phyloP scores from a whole-genome alignment of 2,329 filamentous ascomycete genomes.

The Fusarium beomiforme region DNA sequence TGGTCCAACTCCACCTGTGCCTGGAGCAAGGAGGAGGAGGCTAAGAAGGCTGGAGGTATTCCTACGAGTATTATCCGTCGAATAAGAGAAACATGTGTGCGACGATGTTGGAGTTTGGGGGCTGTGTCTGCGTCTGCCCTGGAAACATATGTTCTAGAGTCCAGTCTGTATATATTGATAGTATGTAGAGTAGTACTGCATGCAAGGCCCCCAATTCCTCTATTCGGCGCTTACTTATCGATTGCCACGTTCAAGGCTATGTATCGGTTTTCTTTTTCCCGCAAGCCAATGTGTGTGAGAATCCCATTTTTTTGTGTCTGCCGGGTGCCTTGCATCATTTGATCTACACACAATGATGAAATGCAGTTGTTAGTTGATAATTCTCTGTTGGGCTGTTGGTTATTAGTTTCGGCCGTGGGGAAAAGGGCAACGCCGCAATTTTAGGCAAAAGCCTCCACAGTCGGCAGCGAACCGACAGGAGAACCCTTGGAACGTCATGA shows the following conservation, averaged over 20 bases:
- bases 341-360: slow-evolving; percentile 18
- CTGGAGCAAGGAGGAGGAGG: slow-evolving; percentile 4
- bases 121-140: slow-evolving; percentile 22
- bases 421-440: slow-evolving; percentile 16
- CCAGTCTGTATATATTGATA: slow-evolving; percentile 18
- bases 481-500: slow-evolving; percentile 18
- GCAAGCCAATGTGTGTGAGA: neutral
- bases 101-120: slow-evolving; percentile 1
- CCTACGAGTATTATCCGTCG: neutral
- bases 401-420: slow-evolving; percentile 15
- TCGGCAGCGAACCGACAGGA: slow-evolving; percentile 5
- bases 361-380: neutral
- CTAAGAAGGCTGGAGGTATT: slow-evolving; percentile 14
- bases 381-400: slow-evolving; percentile 13
- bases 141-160: slow-evolving; percentile 1
- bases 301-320: neutral
- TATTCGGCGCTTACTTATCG: slow-evolving; percentile 23
- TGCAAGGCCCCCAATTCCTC: slow-evolving; percentile 17
- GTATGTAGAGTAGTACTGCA: slow-evolving; percentile 24
- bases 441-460: slow-evolving; percentile 42
- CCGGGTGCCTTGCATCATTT: slow-evolving; percentile 28
- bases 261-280: neutral
- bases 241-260: slow-evolving; percentile 12
- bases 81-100: slow-evolving; percentile 1
- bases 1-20: slow-evolving; percentile 30